These are phyloP conservation scores for Puccinia polysora DNA, from an alignment of 1,284 basidiomycete species.

Conservation along the genomic window DNA sequence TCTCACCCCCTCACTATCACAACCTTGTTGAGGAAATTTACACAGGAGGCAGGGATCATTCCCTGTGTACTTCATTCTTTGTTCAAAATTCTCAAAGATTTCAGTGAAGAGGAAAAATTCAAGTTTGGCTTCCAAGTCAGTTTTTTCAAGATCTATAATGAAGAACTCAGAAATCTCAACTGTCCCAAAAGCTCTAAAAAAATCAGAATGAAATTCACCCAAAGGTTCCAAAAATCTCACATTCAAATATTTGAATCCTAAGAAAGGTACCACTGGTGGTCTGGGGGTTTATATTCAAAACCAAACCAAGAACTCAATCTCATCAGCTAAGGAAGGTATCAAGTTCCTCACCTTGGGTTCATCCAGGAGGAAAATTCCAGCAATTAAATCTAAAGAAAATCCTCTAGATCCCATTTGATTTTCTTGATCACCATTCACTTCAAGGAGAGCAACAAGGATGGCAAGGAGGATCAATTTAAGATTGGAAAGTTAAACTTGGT, in stretches of 20 bases:
- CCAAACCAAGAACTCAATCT: too few relatives aligned
- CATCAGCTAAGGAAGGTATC: too few relatives aligned
- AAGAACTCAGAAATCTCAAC: conserved; percentile 88
- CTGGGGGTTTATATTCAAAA: too few relatives aligned
- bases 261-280: conserved; percentile 45
- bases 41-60: conserved; percentile 87
- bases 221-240: conserved; percentile 62
- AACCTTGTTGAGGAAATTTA: conserved; percentile 68
- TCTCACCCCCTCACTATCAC: conserved; percentile 47
- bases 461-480: conserved; percentile 84
- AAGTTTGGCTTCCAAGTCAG: too few relatives aligned
- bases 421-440: conserved; percentile 91
- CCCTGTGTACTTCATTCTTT: conserved; percentile 87
- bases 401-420: conserved; percentile 82
- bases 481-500: too few relatives aligned
- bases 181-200: conserved; percentile 51
- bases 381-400: conserved; percentile 89
- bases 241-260: conserved; percentile 67
- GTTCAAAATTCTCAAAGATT: conserved; percentile 80
- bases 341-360: too few relatives aligned
- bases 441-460: conserved; percentile 64
- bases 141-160: too few relatives aligned
- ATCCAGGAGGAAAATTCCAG: conserved; percentile 89
- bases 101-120: too few relatives aligned
- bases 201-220: conserved; percentile 66